These are phyloP conservation scores for Calocera viscosa DNA, from an alignment of 768 basidiomycete species.

Conservation along the genomic window DNA sequence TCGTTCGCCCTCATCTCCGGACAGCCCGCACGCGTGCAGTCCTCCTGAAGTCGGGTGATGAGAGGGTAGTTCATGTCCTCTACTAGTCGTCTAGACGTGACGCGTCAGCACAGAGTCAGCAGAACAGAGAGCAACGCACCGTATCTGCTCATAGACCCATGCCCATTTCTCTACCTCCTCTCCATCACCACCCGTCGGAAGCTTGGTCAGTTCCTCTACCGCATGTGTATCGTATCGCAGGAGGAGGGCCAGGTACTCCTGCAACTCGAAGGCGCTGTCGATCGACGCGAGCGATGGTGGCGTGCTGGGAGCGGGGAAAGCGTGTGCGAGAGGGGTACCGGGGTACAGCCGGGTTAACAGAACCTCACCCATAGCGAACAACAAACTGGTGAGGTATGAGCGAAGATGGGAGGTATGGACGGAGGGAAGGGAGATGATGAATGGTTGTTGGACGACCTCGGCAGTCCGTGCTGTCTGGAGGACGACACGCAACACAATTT, in stretches of 20 bases:
- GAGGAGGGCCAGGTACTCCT: constrained; percentile 84
- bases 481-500: too few species aligned
- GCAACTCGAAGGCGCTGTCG: constrained; percentile 86
- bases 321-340: not conserved
- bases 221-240: constrained; percentile 81
- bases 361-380: too few species aligned
- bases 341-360: not conserved
- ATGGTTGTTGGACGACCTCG: too few species aligned
- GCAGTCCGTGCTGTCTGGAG: too few species aligned
- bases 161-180: constrained; percentile 27
- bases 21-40: constrained; percentile 75
- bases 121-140: constrained; percentile 27
- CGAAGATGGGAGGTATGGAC: too few species aligned
- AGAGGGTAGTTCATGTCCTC: constrained; percentile 78
- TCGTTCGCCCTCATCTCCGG: constrained; percentile 99
- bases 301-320: constrained; percentile 37
- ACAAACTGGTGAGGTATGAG: too few species aligned
- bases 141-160: constrained; percentile 65
- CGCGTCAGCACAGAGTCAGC: not conserved
- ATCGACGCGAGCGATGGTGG: constrained; percentile 41
- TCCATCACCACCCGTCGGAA: constrained; percentile 16
- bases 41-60: constrained; percentile 71
- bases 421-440: constrained; percentile 12
- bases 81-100: constrained; percentile 53
- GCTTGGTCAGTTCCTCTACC: constrained; percentile 48